phyloP scores from a whole-genome alignment of 352 stramenopile genomes.

The Pythium sp. region DNA sequence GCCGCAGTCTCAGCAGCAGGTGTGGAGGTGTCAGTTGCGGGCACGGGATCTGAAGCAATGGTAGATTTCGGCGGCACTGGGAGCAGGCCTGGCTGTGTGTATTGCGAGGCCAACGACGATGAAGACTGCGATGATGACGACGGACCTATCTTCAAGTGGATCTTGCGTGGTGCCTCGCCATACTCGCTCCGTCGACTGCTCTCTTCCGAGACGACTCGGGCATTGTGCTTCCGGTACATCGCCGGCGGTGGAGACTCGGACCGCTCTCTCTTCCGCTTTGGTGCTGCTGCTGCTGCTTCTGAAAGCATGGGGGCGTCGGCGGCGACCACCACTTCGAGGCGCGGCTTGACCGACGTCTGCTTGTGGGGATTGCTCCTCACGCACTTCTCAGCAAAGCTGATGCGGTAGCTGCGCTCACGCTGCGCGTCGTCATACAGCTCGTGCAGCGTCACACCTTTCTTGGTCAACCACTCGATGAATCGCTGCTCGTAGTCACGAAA shows the following conservation, averaged over 20 bases:
- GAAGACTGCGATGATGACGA: neutral
- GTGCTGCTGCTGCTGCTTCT: neutral
- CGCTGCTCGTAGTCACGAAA: constrained; percentile 19
- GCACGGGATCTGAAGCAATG: neutral
- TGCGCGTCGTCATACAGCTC: constrained; percentile 7
- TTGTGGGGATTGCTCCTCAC: neutral
- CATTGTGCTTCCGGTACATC: neutral
- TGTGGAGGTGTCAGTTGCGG: neutral
- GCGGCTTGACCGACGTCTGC: neutral
- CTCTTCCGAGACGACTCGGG: neutral
- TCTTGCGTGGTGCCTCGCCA: neutral
- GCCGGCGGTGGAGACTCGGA: neutral
- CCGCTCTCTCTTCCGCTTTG: constrained; percentile 3
- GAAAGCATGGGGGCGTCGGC: neutral
- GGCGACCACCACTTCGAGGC: neutral
- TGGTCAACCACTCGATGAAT: constrained; percentile 17
- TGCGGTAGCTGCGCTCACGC: constrained; percentile 18
- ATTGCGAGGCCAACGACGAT: neutral
- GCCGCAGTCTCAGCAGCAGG: neutral
- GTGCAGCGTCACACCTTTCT: neutral
- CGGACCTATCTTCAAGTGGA: neutral
- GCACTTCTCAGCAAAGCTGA: constrained; percentile 18
- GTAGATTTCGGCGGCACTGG: neutral
- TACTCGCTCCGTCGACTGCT: neutral
- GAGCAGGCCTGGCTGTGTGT: neutral